Evolutionary conservation across 2,329 filamentous ascomycete genomes (phyloP).

Genomic region (Botryotinia convoluta): DNA sequence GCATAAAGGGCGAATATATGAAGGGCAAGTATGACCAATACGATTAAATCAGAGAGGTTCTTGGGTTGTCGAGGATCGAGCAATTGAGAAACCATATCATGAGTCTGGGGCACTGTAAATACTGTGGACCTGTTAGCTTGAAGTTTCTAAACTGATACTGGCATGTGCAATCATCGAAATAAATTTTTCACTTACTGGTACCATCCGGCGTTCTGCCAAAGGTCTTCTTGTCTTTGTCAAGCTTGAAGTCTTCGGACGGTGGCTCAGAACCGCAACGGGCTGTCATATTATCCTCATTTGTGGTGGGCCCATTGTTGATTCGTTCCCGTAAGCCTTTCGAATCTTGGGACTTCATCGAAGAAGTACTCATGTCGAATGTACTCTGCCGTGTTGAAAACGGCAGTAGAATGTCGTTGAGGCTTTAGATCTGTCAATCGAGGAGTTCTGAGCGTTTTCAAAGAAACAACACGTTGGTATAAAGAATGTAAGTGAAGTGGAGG

Average conservation of each 20-base stretch:
- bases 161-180: background rate
- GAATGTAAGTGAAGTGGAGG: background rate
- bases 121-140: slow-evolving; percentile 51
- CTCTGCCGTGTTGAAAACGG: slow-evolving; percentile 19
- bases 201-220: slow-evolving; percentile 90
- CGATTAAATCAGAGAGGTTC: slow-evolving; percentile 80
- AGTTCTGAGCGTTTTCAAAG: background rate
- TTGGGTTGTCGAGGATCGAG: slow-evolving; percentile 93
- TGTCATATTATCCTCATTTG: slow-evolving; percentile 13
- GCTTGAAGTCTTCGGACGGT: slow-evolving; percentile 34
- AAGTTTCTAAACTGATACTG: background rate
- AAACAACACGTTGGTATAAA: background rate
- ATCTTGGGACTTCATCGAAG: slow-evolving; percentile 7
- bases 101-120: slow-evolving; percentile 91
- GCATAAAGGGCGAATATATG: slow-evolving; percentile 73
- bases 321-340: slow-evolving; percentile 34
- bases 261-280: slow-evolving; percentile 21
- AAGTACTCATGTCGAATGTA: slow-evolving; percentile 23
- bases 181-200: slow-evolving; percentile 62
- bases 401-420: slow-evolving; percentile 8
- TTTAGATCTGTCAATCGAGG: background rate
- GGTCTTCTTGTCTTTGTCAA: slow-evolving; percentile 64
- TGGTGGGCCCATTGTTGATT: slow-evolving; percentile 15
- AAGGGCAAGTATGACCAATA: slow-evolving; percentile 72
- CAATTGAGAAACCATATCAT: slow-evolving; percentile 98